A percentile compares a stretch with the other conserved stretches of the same genome.
These are phyloP conservation scores for Picea glauca DNA, from an alignment of 75 land plant species.

Conservation along the genomic window DNA sequence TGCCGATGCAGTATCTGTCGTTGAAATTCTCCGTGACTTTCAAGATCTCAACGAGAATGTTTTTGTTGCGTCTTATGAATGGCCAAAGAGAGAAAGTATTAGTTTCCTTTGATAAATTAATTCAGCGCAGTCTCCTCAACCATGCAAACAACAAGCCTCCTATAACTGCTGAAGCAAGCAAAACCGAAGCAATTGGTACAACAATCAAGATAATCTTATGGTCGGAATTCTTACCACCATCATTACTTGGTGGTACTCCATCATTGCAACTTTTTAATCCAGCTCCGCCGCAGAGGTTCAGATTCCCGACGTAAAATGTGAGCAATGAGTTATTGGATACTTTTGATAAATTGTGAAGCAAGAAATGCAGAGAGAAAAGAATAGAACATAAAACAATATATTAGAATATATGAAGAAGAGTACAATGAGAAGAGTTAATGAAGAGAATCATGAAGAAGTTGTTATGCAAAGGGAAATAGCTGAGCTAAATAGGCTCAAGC, in stretches of 20 bases:
- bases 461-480: no score
- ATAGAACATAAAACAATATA: no score
- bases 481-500: no score
- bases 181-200: conserved; percentile 13
- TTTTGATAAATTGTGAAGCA: no score
- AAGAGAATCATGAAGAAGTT: no score
- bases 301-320: no score
- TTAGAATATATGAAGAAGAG: no score
- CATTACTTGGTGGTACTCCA: background rate
- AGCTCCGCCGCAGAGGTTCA: no score
- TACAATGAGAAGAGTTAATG: no score
- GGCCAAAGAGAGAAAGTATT: conserved; percentile 9
- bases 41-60: conserved; percentile 26
- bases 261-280: no score
- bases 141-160: background rate
- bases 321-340: no score
- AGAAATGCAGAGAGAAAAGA: no score
- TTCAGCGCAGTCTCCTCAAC: conserved; percentile 3
- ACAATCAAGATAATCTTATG: conserved; percentile 25
- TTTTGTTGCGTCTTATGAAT: background rate
- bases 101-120: background rate
- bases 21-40: conserved; percentile 43
- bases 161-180: conserved; percentile 8
- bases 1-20: conserved; percentile 33
- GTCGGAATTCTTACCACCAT: conserved; percentile 6